These are phyloP conservation scores for Aspergillus oerlinghausenensis DNA, from an alignment of 2,329 filamentous ascomycete genomes.

Conservation along the genomic window DNA sequence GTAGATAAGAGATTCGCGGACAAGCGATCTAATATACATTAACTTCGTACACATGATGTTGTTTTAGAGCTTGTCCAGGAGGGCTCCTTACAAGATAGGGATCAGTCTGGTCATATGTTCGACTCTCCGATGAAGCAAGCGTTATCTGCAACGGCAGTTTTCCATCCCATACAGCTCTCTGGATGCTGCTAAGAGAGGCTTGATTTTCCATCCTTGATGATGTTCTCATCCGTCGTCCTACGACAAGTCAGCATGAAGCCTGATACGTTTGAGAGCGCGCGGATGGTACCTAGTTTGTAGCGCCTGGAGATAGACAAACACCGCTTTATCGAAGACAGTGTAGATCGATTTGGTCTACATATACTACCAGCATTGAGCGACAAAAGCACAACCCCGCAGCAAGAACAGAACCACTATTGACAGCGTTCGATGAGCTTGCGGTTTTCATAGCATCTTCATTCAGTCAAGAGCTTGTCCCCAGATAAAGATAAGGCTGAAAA, in stretches of 20 bases:
- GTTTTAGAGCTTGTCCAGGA: neutral
- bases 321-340: neutral
- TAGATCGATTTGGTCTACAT: neutral
- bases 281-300: neutral
- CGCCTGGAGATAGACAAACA: neutral
- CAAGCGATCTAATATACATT: conserved; percentile 48
- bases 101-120: conserved; percentile 56
- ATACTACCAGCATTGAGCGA: neutral
- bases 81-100: conserved; percentile 51
- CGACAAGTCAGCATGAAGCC: neutral
- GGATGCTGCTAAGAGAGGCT: conserved; percentile 28
- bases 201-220: conserved; percentile 23
- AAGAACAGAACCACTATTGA: neutral
- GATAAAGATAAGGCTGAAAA: neutral
- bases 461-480: neutral
- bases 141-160: conserved; percentile 57
- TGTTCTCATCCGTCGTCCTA: neutral
- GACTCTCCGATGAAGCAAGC: conserved; percentile 56
- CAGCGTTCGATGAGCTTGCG: neutral
- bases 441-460: neutral
- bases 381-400: neutral
- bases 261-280: neutral
- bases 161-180: conserved; percentile 54
- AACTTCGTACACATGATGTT: conserved; percentile 1
- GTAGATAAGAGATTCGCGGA: conserved; percentile 64